Conservation (phyloP, 306 rosid genomes). For the Prunus padus region DNA sequence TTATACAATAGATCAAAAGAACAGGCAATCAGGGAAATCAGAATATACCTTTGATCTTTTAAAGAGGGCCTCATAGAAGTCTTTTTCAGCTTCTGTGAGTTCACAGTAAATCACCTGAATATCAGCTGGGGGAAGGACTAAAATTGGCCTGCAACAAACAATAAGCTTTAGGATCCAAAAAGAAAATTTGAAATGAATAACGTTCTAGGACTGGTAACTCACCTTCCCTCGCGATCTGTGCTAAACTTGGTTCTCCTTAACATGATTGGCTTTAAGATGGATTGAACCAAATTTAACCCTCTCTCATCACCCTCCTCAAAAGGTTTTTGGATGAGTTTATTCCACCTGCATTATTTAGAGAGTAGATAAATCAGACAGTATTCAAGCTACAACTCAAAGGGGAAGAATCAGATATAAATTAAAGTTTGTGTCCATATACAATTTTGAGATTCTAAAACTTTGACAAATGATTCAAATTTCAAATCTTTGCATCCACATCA, state of each 20-base stretch:
- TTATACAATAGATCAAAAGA: background rate
- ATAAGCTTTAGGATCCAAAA: slow-evolving; percentile 24
- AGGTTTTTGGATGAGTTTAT: slow-evolving; percentile 93
- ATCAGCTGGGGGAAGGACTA: slow-evolving; percentile 96
- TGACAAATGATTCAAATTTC: background rate
- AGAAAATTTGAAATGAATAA: slow-evolving; percentile 19
- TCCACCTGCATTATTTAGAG: slow-evolving; percentile 74
- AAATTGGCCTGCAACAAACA: slow-evolving; percentile 73
- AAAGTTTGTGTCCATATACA: background rate
- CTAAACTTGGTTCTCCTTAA: slow-evolving; percentile 91
- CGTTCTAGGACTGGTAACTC: slow-evolving; percentile 29
- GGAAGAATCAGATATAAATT: slow-evolving; percentile 15
- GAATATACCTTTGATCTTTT: slow-evolving; percentile 76
- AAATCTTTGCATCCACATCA: background rate
- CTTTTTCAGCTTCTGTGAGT: slow-evolving; percentile 86
- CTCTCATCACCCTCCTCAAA: slow-evolving; percentile 95
- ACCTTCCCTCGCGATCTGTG: slow-evolving; percentile 89
- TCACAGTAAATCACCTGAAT: slow-evolving; percentile 80
- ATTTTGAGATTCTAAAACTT: background rate
- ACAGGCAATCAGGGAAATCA: background rate
- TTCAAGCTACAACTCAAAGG: slow-evolving; percentile 22
- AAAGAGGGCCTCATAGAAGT: slow-evolving; percentile 86
- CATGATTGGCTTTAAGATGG: slow-evolving; percentile 90
- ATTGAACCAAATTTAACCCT: slow-evolving; percentile 84
- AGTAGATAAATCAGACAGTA: slow-evolving; percentile 19